Evolutionary conservation across 805 yeast genomes (phyloP).

Genomic region (Wickerhamomyces hampshirensis): DNA sequence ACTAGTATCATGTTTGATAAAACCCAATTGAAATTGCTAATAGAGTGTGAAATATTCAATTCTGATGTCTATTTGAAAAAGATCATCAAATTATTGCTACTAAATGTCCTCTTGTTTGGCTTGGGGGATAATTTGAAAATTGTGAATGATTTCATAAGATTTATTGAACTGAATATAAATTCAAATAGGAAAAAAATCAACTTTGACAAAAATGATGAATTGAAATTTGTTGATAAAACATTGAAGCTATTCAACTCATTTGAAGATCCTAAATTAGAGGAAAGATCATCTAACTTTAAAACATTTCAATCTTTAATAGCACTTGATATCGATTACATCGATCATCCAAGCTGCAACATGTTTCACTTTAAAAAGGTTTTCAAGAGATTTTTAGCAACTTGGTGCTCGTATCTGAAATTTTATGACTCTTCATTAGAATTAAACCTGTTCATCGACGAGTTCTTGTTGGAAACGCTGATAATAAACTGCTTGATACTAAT

Average conservation of each 20-base stretch:
- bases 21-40: constrained; percentile 15
- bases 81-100: constrained; percentile 17
- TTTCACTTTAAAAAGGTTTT: constrained; percentile 1
- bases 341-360: background rate
- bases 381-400: constrained; percentile 8
- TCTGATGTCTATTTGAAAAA: constrained; percentile 18
- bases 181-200: constrained; percentile 23
- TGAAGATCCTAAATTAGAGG: constrained; percentile 1
- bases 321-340: background rate
- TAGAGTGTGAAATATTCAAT: constrained; percentile 23
- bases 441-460: constrained; percentile 13
- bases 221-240: constrained; percentile 18
- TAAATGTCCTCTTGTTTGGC: constrained; percentile 18
- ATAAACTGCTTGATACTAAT: constrained; percentile 12
- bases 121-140: constrained; percentile 9
- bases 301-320: background rate
- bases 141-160: constrained; percentile 13
- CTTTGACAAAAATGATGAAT: constrained; percentile 17
- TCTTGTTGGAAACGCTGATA: constrained; percentile 10
- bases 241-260: constrained; percentile 6
- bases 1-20: constrained; percentile 17
- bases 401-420: constrained; percentile 5
- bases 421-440: background rate
- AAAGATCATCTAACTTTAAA: background rate
- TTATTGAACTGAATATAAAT: constrained; percentile 19